Conservation (phyloP, 2,329 filamentous ascomycete genomes). For the Colletotrichum sublineola region DNA sequence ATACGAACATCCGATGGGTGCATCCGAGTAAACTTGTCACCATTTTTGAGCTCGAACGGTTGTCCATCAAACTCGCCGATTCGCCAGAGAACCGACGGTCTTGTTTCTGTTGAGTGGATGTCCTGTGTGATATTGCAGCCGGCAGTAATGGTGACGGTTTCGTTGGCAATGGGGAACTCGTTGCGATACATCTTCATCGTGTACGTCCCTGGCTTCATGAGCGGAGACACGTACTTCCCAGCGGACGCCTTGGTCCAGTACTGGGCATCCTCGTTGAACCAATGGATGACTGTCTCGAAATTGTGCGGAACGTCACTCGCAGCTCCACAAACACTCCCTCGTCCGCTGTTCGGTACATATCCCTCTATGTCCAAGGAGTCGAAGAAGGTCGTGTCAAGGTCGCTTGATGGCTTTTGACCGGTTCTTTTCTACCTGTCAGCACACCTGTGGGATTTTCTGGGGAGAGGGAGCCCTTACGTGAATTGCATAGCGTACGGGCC, state of each 20-base stretch:
- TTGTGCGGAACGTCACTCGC: constrained; percentile 63
- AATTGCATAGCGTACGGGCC: constrained; percentile 71
- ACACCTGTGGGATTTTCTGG: not conserved
- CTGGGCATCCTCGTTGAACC: constrained; percentile 67
- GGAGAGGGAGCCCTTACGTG: constrained; percentile 48
- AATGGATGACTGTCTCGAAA: constrained; percentile 68
- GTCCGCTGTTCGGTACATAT: constrained; percentile 62
- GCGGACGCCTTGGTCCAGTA: constrained; percentile 67
- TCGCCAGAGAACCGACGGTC: constrained; percentile 63
- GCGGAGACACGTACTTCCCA: constrained; percentile 66
- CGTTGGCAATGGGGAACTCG: constrained; percentile 64
- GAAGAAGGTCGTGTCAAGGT: constrained; percentile 69
- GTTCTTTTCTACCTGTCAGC: constrained; percentile 49
- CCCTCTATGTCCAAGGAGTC: constrained; percentile 64
- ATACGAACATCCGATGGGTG: constrained; percentile 68
- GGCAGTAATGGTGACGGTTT: constrained; percentile 60
- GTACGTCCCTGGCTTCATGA: constrained; percentile 72
- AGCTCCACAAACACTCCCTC: constrained; percentile 67
- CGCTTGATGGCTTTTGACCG: constrained; percentile 57
- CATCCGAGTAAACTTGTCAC: constrained; percentile 70
- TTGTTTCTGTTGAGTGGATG: constrained; percentile 57
- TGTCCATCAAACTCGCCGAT: constrained; percentile 71
- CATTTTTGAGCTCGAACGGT: constrained; percentile 69
- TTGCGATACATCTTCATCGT: constrained; percentile 71
- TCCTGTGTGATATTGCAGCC: constrained; percentile 61